Evolutionary conservation across 768 basidiomycete genomes (phyloP).

Genomic region (Trametes cubensis): DNA sequence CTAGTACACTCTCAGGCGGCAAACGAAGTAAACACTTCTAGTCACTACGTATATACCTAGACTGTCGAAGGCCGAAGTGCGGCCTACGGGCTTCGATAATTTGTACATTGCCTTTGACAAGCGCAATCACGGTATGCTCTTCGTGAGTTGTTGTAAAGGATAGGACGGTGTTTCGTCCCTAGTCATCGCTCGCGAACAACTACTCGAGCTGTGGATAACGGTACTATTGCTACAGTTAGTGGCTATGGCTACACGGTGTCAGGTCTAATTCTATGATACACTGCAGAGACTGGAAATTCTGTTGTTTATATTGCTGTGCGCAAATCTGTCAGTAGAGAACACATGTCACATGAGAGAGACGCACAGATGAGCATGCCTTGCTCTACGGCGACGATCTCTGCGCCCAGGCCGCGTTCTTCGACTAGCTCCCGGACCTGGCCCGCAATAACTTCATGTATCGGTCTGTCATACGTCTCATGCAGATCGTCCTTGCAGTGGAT

Average conservation of each 20-base stretch:
- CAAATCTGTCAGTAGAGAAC: not conserved
- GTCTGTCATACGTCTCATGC: constrained; percentile 46
- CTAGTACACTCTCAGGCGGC: too few relatives aligned
- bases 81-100: too few relatives aligned
- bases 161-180: too few relatives aligned
- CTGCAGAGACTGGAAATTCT: not conserved
- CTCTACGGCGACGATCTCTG: constrained; percentile 66
- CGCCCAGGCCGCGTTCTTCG: constrained; percentile 63
- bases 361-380: constrained; percentile 83
- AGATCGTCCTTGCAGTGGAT: constrained; percentile 87
- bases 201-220: not conserved
- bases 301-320: constrained; percentile 7
- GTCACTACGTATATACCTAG: too few relatives aligned
- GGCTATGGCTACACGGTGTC: constrained; percentile 39
- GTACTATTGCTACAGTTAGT: constrained; percentile 41
- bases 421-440: constrained; percentile 72
- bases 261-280: constrained; percentile 4
- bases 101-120: too few relatives aligned
- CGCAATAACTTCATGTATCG: constrained; percentile 68
- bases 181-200: too few relatives aligned
- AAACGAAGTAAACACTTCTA: too few relatives aligned
- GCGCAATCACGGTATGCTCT: too few relatives aligned
- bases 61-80: too few relatives aligned
- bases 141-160: too few relatives aligned
- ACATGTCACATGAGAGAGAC: not conserved